A percentile compares a stretch with the other conserved stretches of the same genome.
These are phyloP conservation scores for Aspergillus sp. DNA, from an alignment of 2,329 filamentous ascomycete species.

Conservation along the genomic window DNA sequence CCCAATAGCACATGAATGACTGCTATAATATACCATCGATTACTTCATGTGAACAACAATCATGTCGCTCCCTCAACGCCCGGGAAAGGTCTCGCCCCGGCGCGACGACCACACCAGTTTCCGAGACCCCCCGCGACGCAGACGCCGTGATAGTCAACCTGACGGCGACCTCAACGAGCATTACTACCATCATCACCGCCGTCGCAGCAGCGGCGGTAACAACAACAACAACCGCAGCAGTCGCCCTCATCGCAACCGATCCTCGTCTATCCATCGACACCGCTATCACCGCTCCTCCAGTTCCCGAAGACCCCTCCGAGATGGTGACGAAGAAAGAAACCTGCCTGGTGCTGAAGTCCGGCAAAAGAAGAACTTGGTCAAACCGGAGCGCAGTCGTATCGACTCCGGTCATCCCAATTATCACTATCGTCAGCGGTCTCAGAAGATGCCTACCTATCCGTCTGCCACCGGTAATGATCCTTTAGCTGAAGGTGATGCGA, in stretches of 20 bases:
- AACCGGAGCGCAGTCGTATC: slow-evolving; percentile 79
- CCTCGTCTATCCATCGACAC: slow-evolving; percentile 31
- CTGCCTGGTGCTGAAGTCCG: slow-evolving; percentile 44
- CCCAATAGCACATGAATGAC: background rate
- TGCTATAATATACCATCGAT: background rate
- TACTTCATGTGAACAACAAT: slow-evolving; percentile 7
- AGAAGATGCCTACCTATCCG: slow-evolving; percentile 81
- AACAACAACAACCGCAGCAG: too few species aligned
- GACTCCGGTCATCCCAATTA: slow-evolving; percentile 88
- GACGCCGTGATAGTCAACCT: slow-evolving; percentile 63
- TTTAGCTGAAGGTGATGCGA: slow-evolving; percentile 50
- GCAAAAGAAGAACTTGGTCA: slow-evolving; percentile 80
- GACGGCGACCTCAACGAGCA: slow-evolving; percentile 37
- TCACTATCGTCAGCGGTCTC: slow-evolving; percentile 88
- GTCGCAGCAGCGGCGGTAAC: slow-evolving; percentile 8
- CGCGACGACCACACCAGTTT: slow-evolving; percentile 57
- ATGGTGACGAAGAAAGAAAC: slow-evolving; percentile 46
- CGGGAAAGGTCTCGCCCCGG: slow-evolving; percentile 53
- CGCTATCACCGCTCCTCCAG: slow-evolving; percentile 36
- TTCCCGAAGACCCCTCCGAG: slow-evolving; percentile 35
- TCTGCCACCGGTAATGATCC: slow-evolving; percentile 91
- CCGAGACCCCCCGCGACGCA: slow-evolving; percentile 60
- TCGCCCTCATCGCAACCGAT: slow-evolving; percentile 9
- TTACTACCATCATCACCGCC: too few species aligned
- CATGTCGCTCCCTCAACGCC: slow-evolving; percentile 52